Percentiles rank a stretch among this genome's conserved stretches.
These are phyloP conservation scores for Neurospora sp. DNA, from an alignment of 495 filamentous ascomycete genomes.

Conservation along the genomic window DNA sequence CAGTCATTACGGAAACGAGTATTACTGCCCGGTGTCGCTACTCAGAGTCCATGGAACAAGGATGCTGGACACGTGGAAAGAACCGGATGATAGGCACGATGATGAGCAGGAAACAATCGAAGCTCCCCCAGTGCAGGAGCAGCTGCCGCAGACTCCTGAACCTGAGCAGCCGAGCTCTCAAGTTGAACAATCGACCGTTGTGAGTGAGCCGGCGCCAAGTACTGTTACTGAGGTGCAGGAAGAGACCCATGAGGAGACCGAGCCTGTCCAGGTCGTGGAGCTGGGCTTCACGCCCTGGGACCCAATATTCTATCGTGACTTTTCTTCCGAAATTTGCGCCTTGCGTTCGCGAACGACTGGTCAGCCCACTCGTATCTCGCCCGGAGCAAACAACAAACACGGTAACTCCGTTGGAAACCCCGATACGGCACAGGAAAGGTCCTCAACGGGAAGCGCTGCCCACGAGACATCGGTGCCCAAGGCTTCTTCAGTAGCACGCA, in stretches of 20 bases:
- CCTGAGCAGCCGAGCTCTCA: constrained; percentile 5
- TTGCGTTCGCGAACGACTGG: constrained; percentile 18
- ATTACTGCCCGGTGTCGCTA: constrained; percentile 86
- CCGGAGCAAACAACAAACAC: not conserved
- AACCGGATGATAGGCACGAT: constrained; percentile 31
- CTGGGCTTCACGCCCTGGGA: constrained; percentile 22
- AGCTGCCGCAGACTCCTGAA: constrained; percentile 21
- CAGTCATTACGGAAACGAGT: constrained; percentile 90
- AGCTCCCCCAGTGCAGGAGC: constrained; percentile 12
- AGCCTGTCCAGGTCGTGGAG: not conserved
- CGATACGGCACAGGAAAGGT: constrained; percentile 2
- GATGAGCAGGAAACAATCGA: constrained; percentile 33
- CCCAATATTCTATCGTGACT: constrained; percentile 9
- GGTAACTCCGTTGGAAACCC: not conserved
- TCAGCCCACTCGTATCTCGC: constrained; percentile 15
- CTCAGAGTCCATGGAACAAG: constrained; percentile 89
- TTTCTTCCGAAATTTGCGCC: constrained; percentile 8
- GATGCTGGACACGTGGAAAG: constrained; percentile 90
- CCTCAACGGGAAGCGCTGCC: constrained; percentile 1
- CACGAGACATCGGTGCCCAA: constrained; percentile 3
- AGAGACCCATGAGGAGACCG: not conserved
- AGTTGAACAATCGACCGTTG: not conserved
- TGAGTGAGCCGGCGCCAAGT: not conserved
- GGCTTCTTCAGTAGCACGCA: not conserved
- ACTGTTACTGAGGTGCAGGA: not conserved